Conservation (phyloP, 495 filamentous ascomycete species). For the Darksidea phi region DNA sequence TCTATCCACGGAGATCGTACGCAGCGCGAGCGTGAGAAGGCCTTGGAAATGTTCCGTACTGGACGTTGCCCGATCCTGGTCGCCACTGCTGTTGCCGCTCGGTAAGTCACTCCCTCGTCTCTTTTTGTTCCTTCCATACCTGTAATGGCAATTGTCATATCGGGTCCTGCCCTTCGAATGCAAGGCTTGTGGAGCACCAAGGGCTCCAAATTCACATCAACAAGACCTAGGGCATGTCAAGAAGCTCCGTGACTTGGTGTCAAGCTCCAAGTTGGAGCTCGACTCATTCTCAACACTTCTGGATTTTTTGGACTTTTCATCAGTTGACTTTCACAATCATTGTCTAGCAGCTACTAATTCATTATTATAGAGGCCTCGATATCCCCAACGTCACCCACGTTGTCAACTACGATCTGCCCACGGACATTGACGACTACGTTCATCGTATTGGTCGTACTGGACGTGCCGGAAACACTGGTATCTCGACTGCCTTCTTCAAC, state of each 20-base stretch:
- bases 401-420: conserved; percentile 98
- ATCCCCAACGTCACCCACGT: conserved; percentile 98
- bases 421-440: conserved; percentile 98
- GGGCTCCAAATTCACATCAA: too few species aligned
- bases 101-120: conserved; percentile 48
- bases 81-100: conserved; percentile 94
- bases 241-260: too few species aligned
- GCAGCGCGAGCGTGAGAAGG: conserved; percentile 97
- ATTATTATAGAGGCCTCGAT: conserved; percentile 61
- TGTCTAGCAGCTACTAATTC: too few species aligned
- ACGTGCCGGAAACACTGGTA: conserved; percentile 98
- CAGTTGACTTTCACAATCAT: too few species aligned
- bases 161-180: too few species aligned
- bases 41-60: conserved; percentile 92
- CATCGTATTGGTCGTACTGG: conserved; percentile 99
- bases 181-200: too few species aligned
- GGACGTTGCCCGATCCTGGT: conserved; percentile 94
- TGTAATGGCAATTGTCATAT: too few species aligned
- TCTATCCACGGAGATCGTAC: conserved; percentile 96
- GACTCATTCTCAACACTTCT: too few species aligned
- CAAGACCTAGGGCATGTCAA: too few species aligned
- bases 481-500: conserved; percentile 99
- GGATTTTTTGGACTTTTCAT: too few species aligned
- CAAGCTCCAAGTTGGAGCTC: too few species aligned
- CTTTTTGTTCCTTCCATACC: too few species aligned